A percentile compares a stretch with the other conserved stretches of the same genome.
These are phyloP conservation scores for Gnetum montanum DNA, from an alignment of 75 land plant genomes.

Conservation along the genomic window DNA sequence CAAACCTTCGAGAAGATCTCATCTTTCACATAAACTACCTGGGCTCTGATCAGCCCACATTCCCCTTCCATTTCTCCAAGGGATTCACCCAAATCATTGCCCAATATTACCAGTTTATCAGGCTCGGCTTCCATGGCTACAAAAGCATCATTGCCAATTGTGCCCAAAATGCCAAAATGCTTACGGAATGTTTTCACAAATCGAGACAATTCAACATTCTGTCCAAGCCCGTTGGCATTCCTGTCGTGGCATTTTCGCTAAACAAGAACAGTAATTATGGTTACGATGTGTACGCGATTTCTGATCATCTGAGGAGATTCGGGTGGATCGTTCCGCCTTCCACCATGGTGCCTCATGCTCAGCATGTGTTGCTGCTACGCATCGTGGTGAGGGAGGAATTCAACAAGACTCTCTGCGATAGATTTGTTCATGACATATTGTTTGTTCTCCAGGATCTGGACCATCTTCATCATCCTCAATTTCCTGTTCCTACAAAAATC, in stretches of 20 bases:
- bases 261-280: conserved; percentile 16
- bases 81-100: conserved; percentile 55
- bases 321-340: conserved; percentile 62
- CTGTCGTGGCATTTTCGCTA: conserved; percentile 45
- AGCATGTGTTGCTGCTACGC: conserved; percentile 34
- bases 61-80: conserved; percentile 59
- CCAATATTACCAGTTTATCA: conserved; percentile 48
- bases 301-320: conserved; percentile 28
- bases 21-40: conserved; percentile 55
- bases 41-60: conserved; percentile 49
- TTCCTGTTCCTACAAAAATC: no score
- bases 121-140: conserved; percentile 52
- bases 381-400: conserved; percentile 58
- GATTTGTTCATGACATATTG: conserved; percentile 32
- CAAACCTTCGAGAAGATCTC: conserved; percentile 51
- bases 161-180: conserved; percentile 22
- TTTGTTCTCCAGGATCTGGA: conserved; percentile 27
- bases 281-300: conserved; percentile 34
- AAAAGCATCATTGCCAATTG: conserved; percentile 34
- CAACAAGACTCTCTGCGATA: conserved; percentile 28
- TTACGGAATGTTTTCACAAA: conserved; percentile 22
- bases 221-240: conserved; percentile 38
- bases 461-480: conserved; percentile 5
- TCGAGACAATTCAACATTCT: conserved; percentile 38
- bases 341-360: conserved; percentile 51